Conservation (phyloP, 2,329 filamentous ascomycete genomes). For the Colletotrichum chlorophyti region DNA sequence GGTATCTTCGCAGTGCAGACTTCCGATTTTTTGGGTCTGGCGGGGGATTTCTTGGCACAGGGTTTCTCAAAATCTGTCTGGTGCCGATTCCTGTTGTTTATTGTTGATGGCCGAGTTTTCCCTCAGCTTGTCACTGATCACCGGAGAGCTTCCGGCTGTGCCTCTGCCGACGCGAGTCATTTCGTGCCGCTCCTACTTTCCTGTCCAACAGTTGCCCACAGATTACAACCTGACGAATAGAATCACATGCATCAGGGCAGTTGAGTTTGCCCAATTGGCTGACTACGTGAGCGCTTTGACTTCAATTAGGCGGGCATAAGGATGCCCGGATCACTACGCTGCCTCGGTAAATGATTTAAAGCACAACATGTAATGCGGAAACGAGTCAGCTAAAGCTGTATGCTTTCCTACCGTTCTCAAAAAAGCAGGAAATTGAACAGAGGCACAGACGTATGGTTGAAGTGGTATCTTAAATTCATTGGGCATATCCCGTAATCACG, state of each 20-base stretch:
- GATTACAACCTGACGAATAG: too few relatives aligned
- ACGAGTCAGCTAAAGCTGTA: too few relatives aligned
- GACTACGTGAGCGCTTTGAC: too few relatives aligned
- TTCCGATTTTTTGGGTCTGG: neutral
- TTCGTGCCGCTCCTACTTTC: too few relatives aligned
- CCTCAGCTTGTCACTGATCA: neutral
- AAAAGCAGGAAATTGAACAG: neutral
- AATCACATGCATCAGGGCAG: too few relatives aligned
- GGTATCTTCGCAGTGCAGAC: too few relatives aligned
- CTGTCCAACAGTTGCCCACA: neutral
- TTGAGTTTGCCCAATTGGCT: too few relatives aligned
- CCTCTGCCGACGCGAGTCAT: neutral
- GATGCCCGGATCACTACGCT: too few relatives aligned
- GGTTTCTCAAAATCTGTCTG: neutral
- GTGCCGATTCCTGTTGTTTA: neutral
- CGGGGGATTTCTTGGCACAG: neutral
- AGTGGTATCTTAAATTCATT: constrained; percentile 21
- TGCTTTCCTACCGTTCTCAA: too few relatives aligned
- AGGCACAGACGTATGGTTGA: too few relatives aligned
- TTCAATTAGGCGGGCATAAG: too few relatives aligned
- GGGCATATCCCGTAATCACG: neutral
- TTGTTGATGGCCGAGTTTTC: neutral
- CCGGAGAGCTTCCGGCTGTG: neutral
- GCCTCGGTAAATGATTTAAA: too few relatives aligned
- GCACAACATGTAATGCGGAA: neutral